Conservation (phyloP, 75 land plant genomes). For the Gnetum montanum region DNA sequence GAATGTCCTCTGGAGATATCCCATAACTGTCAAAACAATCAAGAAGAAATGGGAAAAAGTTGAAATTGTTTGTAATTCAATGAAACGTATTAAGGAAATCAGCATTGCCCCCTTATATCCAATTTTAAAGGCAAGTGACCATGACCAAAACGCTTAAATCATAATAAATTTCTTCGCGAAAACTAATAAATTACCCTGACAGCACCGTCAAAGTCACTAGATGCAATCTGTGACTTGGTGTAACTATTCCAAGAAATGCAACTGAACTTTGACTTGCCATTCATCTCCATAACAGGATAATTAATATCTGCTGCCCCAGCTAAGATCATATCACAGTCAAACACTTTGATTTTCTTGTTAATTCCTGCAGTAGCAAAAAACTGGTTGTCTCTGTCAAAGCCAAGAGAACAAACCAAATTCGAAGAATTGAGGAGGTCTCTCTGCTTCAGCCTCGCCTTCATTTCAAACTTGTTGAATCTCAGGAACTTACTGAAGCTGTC, state of each 20-base stretch:
- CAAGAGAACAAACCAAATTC: constrained; percentile 59
- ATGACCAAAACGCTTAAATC: too few relatives aligned
- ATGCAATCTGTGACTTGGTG: constrained; percentile 82
- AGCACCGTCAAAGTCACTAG: constrained; percentile 81
- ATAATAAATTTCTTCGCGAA: too few relatives aligned
- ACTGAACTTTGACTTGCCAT: constrained; percentile 56
- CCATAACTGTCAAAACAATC: constrained; percentile 48
- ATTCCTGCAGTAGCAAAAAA: constrained; percentile 86
- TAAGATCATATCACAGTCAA: constrained; percentile 57
- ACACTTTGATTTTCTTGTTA: constrained; percentile 71
- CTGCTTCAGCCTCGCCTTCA: constrained; percentile 65
- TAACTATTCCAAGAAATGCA: constrained; percentile 78
- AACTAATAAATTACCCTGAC: constrained; percentile 61
- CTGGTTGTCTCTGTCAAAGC: constrained; percentile 77
- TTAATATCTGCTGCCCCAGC: constrained; percentile 65
- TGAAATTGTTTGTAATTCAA: too few relatives aligned
- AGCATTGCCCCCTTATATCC: too few relatives aligned
- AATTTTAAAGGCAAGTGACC: too few relatives aligned
- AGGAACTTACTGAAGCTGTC: constrained; percentile 71
- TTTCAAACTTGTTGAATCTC: constrained; percentile 57
- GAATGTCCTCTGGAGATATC: constrained; percentile 54
- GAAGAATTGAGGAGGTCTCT: constrained; percentile 67
- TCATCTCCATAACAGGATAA: constrained; percentile 79
- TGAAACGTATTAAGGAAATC: too few relatives aligned
- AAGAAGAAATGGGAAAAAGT: not conserved